Base-by-base conservation (phyloP, 768 basidiomycete genomes). In the Boletus fagicola region DNA sequence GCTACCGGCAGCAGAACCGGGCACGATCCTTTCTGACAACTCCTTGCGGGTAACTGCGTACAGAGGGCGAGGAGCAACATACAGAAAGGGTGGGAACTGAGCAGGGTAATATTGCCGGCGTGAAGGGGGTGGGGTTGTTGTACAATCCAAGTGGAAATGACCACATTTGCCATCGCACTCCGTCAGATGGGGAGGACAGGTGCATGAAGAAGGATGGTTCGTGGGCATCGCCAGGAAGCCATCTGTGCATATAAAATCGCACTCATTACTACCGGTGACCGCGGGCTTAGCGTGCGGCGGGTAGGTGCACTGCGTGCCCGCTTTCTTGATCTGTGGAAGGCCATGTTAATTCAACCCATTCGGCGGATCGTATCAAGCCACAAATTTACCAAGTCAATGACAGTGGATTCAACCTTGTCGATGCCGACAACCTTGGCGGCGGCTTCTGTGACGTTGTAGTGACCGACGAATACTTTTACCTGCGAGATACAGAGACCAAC, bases 81-180 rank as follows among this genome's bases (percentile, higher is more conserved):
- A n/a, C n/a, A n/a, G n/a, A n/a, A n/a, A n/a, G n/a, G n/a, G n/a
- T n/a, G n/a, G n/a, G n/a, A n/a, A n/a, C n/a, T n/a, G n/a, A n/a
- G n/a, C n/a, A n/a, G n/a, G n/a, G n/a, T n/a, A n/a, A n/a, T n/a
- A n/a, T n/a, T n/a, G n/a, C n/a, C n/a, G n/a, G 31, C 63, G 68
- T 28, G 61, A 59, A n/a, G 54, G 54, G 5, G 67, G 56, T 10
- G 57, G 13, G 6, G 54, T 53, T n/a, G 59, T 56, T 0, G 60
- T 40, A 44, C 73, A 74, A 2, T 61, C 57, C 31, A 45, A 8
- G 11, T 59, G 63, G 65, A 56, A 71, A 43, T 60, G 48, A 12
- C 69, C 63, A 35, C 73, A 76, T 54, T 65, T 56, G 49, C 73
- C 75, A n/a, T n/a, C n/a, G n/a, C n/a, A n/a, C n/a, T n/a, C n/a